phyloP scores from a whole-genome alignment of 2,329 filamentous ascomycete species.

The Seiridium cupressi region DNA sequence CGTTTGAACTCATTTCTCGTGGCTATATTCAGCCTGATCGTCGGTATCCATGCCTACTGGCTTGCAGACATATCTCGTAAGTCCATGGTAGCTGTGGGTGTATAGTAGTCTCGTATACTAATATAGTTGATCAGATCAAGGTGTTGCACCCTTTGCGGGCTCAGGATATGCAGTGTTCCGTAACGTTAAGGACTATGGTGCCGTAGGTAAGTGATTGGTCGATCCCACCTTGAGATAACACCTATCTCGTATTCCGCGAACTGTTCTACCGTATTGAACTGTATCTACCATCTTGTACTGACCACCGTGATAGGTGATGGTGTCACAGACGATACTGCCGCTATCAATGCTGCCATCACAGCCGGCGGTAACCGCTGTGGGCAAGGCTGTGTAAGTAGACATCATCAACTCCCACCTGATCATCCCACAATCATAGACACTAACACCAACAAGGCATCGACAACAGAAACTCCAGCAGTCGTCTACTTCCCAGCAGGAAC shows the following conservation, averaged over 20 bases:
- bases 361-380: slow-evolving; percentile 37
- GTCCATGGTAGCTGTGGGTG: neutral
- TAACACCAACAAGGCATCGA: slow-evolving; percentile 28
- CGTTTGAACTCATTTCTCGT: slow-evolving; percentile 26
- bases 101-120: neutral
- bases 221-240: neutral
- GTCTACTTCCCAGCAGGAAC: slow-evolving; percentile 46
- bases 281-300: neutral
- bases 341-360: slow-evolving; percentile 43
- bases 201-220: slow-evolving; percentile 30
- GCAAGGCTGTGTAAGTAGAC: slow-evolving; percentile 36
- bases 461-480: slow-evolving; percentile 37
- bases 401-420: neutral
- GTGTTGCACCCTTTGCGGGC: slow-evolving; percentile 39
- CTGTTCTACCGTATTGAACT: neutral
- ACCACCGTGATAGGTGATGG: slow-evolving; percentile 34
- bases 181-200: slow-evolving; percentile 47
- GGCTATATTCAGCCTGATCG: slow-evolving; percentile 25
- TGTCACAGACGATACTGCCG: slow-evolving; percentile 42
- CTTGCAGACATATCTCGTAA: slow-evolving; percentile 25
- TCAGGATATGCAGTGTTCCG: slow-evolving; percentile 42
- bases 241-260: too few relatives aligned
- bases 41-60: slow-evolving; percentile 30
- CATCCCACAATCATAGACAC: slow-evolving; percentile 8
- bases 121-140: slow-evolving; percentile 31